Evolutionary conservation across 345 rosid species (phyloP).

Genomic region (Populus euphratica): DNA sequence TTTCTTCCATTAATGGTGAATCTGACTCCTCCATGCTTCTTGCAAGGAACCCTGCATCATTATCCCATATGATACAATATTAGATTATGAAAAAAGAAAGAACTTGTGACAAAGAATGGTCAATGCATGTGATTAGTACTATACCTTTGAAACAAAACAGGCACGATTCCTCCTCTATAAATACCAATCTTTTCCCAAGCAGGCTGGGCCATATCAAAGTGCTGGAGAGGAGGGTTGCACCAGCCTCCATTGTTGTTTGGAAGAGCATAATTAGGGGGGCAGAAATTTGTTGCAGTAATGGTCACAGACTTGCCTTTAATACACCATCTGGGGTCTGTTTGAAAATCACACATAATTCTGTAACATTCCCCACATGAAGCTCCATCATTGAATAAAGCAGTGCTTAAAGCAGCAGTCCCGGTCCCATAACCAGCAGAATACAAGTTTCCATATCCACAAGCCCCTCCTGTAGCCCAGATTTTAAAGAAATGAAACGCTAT

Average conservation of each 20-base stretch:
- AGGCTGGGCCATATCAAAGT: constrained; percentile 93
- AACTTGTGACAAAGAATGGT: not conserved
- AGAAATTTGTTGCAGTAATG: constrained; percentile 33
- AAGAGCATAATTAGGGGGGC: constrained; percentile 44
- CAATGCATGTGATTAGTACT: not conserved
- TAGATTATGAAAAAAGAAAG: not conserved
- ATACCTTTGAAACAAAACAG: constrained; percentile 73
- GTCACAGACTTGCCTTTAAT: constrained; percentile 21
- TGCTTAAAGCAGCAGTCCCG: constrained; percentile 27
- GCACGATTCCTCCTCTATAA: constrained; percentile 80
- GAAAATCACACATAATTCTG: constrained; percentile 24
- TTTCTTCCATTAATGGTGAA: constrained; percentile 76
- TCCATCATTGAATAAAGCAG: constrained; percentile 31
- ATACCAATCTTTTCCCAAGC: constrained; percentile 89
- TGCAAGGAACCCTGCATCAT: constrained; percentile 70
- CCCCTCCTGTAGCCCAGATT: constrained; percentile 19
- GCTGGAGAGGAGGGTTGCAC: constrained; percentile 96
- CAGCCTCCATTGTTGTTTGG: constrained; percentile 84
- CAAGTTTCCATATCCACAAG: constrained; percentile 33
- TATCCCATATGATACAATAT: not conserved
- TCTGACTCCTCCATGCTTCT: constrained; percentile 80
- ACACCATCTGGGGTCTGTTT: constrained; percentile 26
- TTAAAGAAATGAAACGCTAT: not conserved
- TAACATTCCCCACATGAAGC: constrained; percentile 29
- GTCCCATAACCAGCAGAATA: constrained; percentile 33